These are phyloP conservation scores for Aquilaria malaccensis DNA, from an alignment of 345 rosid genomes.

Conservation along the genomic window DNA sequence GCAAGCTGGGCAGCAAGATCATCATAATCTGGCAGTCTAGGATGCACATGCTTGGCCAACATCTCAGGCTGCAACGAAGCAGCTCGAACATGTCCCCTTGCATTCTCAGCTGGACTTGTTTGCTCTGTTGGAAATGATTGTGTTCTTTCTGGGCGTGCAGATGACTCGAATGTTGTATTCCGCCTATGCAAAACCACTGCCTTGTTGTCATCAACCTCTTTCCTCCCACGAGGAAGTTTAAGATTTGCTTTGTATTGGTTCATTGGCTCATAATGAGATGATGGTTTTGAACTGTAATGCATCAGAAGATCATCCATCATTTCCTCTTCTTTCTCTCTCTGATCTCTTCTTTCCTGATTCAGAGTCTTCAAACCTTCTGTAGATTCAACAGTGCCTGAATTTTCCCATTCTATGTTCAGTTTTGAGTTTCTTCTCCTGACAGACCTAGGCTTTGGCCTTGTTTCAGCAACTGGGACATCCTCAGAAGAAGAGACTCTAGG, in stretches of 20 bases:
- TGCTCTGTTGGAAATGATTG: constrained; percentile 11
- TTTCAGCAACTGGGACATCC: constrained; percentile 18
- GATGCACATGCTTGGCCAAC: constrained; percentile 34
- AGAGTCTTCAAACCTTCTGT: not conserved
- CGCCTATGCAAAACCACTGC: not conserved
- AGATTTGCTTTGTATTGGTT: constrained; percentile 12
- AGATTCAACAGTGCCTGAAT: constrained; percentile 4
- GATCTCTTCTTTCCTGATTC: constrained; percentile 2
- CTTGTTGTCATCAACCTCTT: constrained; percentile 3
- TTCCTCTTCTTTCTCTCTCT: constrained; percentile 29
- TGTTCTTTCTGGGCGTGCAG: constrained; percentile 19
- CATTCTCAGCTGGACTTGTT: not conserved
- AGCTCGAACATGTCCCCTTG: constrained; percentile 23
- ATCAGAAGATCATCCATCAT: constrained; percentile 29
- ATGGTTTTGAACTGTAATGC: constrained; percentile 29
- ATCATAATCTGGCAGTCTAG: constrained; percentile 51
- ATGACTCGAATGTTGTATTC: constrained; percentile 20
- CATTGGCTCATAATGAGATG: constrained; percentile 8
- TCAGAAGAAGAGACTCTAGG: constrained; percentile 11
- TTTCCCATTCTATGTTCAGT: constrained; percentile 21
- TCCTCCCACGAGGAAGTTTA: constrained; percentile 13
- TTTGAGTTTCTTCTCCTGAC: constrained; percentile 43
- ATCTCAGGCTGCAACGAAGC: constrained; percentile 26
- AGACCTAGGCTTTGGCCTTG: constrained; percentile 59
- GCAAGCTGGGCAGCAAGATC: constrained; percentile 42